Evolutionary conservation across 306 rosid genomes (phyloP).

Genomic region (Citrullus colocynthis): DNA sequence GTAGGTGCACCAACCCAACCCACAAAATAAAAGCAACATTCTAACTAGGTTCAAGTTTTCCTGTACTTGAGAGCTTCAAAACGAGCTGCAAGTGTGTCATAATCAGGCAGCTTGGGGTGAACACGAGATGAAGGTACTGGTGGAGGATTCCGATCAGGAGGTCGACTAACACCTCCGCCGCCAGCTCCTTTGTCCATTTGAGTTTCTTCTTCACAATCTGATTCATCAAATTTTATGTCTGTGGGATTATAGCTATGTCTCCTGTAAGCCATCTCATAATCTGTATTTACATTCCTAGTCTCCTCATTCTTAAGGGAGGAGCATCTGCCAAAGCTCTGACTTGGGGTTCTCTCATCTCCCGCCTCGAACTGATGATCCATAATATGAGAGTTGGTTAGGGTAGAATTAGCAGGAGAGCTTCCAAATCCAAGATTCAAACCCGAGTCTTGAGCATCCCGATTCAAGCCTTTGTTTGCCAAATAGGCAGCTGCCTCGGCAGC

Average conservation of each 20-base stretch:
- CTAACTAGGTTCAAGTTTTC: slow-evolving; percentile 24
- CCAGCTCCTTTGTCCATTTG: slow-evolving; percentile 26
- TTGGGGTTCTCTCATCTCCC: slow-evolving; percentile 16
- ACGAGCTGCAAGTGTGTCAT: slow-evolving; percentile 71
- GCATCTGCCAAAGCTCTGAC: slow-evolving; percentile 40
- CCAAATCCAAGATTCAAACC: slow-evolving; percentile 10
- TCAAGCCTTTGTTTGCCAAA: slow-evolving; percentile 52
- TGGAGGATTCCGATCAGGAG: slow-evolving; percentile 55
- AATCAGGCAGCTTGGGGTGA: slow-evolving; percentile 90
- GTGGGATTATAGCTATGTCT: slow-evolving; percentile 59
- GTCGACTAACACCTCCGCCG: slow-evolving; percentile 11
- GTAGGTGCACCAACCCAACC: neutral
- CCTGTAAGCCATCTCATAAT: slow-evolving; percentile 28
- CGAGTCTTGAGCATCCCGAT: slow-evolving; percentile 20
- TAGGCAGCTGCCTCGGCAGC: slow-evolving; percentile 93
- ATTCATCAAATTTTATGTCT: slow-evolving; percentile 70
- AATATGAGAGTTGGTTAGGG: neutral
- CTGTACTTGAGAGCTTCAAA: slow-evolving; percentile 72
- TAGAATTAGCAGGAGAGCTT: slow-evolving; percentile 10
- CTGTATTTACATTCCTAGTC: slow-evolving; percentile 11
- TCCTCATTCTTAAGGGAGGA: slow-evolving; percentile 21
- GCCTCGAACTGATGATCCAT: slow-evolving; percentile 16
- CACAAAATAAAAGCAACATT: neutral
- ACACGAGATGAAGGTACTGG: slow-evolving; percentile 37
- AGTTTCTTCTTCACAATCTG: slow-evolving; percentile 65